These are phyloP conservation scores for Torulaspora maleeae DNA, from an alignment of 805 yeast species.

Conservation along the genomic window DNA sequence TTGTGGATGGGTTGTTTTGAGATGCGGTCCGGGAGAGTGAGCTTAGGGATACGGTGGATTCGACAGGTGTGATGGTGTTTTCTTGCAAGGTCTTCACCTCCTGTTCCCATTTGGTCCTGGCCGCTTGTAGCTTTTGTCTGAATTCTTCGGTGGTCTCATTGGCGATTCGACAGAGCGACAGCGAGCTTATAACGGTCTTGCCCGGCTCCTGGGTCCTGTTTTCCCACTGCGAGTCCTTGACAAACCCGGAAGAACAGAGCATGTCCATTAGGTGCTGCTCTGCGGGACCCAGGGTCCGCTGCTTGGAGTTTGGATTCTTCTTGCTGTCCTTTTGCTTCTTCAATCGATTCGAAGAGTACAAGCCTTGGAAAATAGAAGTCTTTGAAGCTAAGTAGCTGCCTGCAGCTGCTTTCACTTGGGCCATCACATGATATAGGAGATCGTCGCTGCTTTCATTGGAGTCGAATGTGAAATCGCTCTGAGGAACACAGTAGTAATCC, in stretches of 20 bases:
- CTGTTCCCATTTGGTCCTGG: slow-evolving; percentile 24
- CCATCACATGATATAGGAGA: slow-evolving; percentile 46
- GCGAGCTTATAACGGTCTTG: slow-evolving; percentile 79
- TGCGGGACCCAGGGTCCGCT: slow-evolving; percentile 61
- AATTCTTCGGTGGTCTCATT: slow-evolving; percentile 38
- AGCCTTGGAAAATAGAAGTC: slow-evolving; percentile 68
- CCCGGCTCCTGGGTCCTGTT: slow-evolving; percentile 81
- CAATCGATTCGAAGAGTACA: slow-evolving; percentile 39
- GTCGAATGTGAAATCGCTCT: slow-evolving; percentile 39
- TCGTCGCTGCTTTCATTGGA: slow-evolving; percentile 42
- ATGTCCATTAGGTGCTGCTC: slow-evolving; percentile 92
- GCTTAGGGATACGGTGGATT: slow-evolving; percentile 12
- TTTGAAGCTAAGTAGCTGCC: slow-evolving; percentile 60
- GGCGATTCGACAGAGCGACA: slow-evolving; percentile 42
- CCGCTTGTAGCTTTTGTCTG: slow-evolving; percentile 25
- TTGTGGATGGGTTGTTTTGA: slow-evolving; percentile 16
- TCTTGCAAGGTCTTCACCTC: slow-evolving; percentile 12
- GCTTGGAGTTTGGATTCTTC: slow-evolving; percentile 3
- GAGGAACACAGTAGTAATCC: slow-evolving; percentile 85
- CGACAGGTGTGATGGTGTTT: slow-evolving; percentile 13
- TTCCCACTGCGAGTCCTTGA: slow-evolving; percentile 71
- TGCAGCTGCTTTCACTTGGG: slow-evolving; percentile 63
- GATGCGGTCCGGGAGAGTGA: slow-evolving; percentile 26
- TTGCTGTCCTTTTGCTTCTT: slow-evolving; percentile 11
- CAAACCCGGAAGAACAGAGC: slow-evolving; percentile 87